These are phyloP conservation scores for Fomitopsis betulina DNA, from an alignment of 1,284 basidiomycete species.

Conservation along the genomic window DNA sequence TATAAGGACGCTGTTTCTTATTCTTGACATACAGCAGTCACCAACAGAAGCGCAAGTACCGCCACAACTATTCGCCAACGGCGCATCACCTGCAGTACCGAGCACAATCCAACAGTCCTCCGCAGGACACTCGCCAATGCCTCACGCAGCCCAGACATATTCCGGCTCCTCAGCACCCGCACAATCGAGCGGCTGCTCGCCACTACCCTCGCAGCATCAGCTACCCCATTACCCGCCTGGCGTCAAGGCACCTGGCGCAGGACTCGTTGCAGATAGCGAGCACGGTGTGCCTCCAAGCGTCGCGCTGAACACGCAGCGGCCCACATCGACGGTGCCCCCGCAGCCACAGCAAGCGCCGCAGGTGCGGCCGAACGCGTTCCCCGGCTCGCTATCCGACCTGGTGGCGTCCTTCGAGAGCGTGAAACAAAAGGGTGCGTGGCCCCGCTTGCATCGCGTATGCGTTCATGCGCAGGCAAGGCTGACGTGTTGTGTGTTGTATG, in stretches of 20 bases:
- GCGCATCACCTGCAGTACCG: constrained; percentile 11
- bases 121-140: constrained; percentile 48
- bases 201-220: constrained; percentile 19
- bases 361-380: constrained; percentile 48
- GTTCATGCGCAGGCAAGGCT: background rate
- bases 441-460: background rate
- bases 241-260: constrained; percentile 48
- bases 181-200: constrained; percentile 21
- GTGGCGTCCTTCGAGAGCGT: constrained; percentile 94
- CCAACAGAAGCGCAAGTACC: constrained; percentile 22
- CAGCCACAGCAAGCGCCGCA: constrained; percentile 26
- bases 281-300: constrained; percentile 20
- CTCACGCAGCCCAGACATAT: constrained; percentile 57
- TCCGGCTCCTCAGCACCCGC: constrained; percentile 26
- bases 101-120: constrained; percentile 13
- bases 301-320: constrained; percentile 25
- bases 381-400: constrained; percentile 85
- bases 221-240: constrained; percentile 63
- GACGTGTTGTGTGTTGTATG: background rate
- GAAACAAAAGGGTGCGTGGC: constrained; percentile 83
- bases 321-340: constrained; percentile 28
- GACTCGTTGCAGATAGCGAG: constrained; percentile 5
- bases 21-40: constrained; percentile 20
- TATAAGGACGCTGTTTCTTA: constrained; percentile 2
- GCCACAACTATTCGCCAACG: constrained; percentile 18